Base-by-base conservation (phyloP, 2,329 filamentous ascomycete species). In the Neobulgaria alba region DNA sequence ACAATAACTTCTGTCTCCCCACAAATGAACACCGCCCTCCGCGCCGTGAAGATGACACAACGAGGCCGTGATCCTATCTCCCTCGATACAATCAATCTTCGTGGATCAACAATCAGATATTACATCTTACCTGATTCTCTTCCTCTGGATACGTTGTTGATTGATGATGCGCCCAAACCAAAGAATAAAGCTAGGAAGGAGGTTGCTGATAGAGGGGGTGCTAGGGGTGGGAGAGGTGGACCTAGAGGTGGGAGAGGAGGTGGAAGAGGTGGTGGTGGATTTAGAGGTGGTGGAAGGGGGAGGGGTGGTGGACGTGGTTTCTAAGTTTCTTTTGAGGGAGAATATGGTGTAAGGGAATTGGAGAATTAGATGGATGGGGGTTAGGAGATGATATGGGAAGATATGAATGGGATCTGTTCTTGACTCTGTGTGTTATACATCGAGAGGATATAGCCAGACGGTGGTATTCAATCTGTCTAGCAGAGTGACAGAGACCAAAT, bases 101-200 rank as follows among this genome's bases (percentile, higher is more conserved):
- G 92, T 53, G 92, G 92, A 57, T 93, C 85, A 47, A 95, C 89
- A 15, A 93, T 98, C 63, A 81, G 92, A 65, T 95, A 95, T 68
- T 90, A 85, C 63, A 95, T 98, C 62, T 82, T 98, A 9, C 92
- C 92, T 42, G 92, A 98, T 68, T 92, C 85, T 49, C 75, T 98
- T 57, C 90, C 90, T 29, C 76, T 98, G 51, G 92, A 98, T 65
- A 95, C 90, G 30, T 75, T 98, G 39, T 75, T 98, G 48, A 88
- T 98, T 55, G 92, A 98, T 63, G 92, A 98, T 67, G 80, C 87
- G 57, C 88, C 90, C 38, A 98, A 98, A 73, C 90, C 92, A 47
- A 96, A 96, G 83, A 98, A 98, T 71, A 98, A 98, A 79, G 90
- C 92, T 18, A 79, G 90, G 61, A 98, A 98, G 74, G 92, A 96